Conservation (phyloP, 1,284 basidiomycete genomes). For the Ceratobasidium theobromae region DNA sequence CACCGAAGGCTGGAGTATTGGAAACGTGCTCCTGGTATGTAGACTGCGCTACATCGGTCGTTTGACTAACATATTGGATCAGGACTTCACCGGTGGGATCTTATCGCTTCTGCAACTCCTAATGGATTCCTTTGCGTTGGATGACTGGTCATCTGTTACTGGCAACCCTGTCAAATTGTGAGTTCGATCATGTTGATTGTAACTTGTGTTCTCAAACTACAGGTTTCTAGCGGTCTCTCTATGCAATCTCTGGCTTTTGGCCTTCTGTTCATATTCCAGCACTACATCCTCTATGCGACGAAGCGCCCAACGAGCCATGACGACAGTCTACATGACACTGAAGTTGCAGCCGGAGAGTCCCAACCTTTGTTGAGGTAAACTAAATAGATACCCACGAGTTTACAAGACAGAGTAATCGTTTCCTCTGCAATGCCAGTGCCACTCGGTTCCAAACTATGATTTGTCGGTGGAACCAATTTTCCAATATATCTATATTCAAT, state of each 20-base stretch:
- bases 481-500: too few relatives aligned
- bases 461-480: too few relatives aligned
- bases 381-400: not conserved
- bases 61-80: not conserved
- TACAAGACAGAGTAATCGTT: too few relatives aligned
- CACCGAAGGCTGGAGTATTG: conserved; percentile 45
- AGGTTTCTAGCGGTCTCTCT: conserved; percentile 41
- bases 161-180: conserved; percentile 40
- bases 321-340: not conserved
- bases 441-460: too few relatives aligned
- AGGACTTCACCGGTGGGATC: conserved; percentile 43
- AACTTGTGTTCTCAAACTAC: not conserved
- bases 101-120: conserved; percentile 40
- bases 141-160: conserved; percentile 37
- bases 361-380: conserved; percentile 13
- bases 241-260: conserved; percentile 45
- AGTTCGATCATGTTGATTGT: conserved; percentile 3
- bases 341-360: not conserved
- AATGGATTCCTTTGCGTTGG: conserved; percentile 35
- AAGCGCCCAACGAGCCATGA: not conserved
- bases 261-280: conserved; percentile 44
- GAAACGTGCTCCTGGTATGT: conserved; percentile 43
- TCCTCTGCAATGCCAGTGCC: too few relatives aligned
- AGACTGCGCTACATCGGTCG: not conserved
- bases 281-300: conserved; percentile 42